Base-by-base conservation (phyloP, 257 asterid species). In the Jacaranda mimosifolia region DNA sequence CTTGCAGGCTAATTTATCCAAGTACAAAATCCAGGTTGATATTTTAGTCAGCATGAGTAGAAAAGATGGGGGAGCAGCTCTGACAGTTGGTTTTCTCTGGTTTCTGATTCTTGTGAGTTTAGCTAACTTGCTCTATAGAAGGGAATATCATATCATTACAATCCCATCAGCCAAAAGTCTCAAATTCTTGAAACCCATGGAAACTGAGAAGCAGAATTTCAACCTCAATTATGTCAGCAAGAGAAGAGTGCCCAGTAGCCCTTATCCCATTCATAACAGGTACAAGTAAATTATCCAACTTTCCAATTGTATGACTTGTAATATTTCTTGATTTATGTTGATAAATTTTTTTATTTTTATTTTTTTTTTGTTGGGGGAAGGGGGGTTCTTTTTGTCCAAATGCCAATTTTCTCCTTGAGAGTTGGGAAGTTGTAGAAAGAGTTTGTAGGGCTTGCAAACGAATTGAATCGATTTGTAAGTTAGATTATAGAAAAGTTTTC, bases 191-290 rank as follows among this genome's bases (percentile, higher is more conserved):
- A 63, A 79, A 70, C 64, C 80, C 7, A 59, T 75, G 21, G 82
- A 57, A 59, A 62, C 39, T 43, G 83, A 76, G 45, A 84, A 70
- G 68, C 79, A 71, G 70, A 18, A 52, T 55, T 80, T 74, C 69
- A 70, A 75, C 52, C 81, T 85, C 75, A 78, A 55, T 62, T 82
- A 60, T 71, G 90, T 87, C 69, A 90, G 89, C 89, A 88, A 83
- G 86, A 87, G 92, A 79, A 85, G 90, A 87, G 92, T 94, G 1
- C 97, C 97, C n/a, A 85, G 81, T 81, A 92, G 92, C 55, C 91
- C 93, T 75, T 91, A 89, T 82, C 92, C 89, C 65, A 89, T 90
- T 70, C 96, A 87, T 59, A 93, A 89, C 90, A 89, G 91, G 98
- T 93, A 86, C 17, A 3, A 26, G 13, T 67, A 10, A 7, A 42